These are phyloP conservation scores for Vachellia collinsii DNA, from an alignment of 306 rosid genomes.

Conservation along the genomic window DNA sequence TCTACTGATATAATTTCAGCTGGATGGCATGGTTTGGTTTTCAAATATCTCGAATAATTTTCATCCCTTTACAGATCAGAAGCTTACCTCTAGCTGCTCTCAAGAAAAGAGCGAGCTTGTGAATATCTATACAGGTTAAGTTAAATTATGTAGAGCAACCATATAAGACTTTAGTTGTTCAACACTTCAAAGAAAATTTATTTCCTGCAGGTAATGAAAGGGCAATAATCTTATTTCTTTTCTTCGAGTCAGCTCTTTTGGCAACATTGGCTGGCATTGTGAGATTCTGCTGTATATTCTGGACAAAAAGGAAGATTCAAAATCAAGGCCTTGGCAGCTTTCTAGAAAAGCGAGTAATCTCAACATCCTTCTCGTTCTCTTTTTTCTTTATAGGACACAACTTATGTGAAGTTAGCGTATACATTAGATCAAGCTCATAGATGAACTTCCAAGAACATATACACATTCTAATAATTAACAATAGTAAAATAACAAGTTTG, in stretches of 20 bases:
- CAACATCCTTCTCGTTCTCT: background rate
- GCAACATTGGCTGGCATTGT: slow-evolving; percentile 52
- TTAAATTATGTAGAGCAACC: slow-evolving; percentile 22
- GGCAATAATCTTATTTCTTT: slow-evolving; percentile 61
- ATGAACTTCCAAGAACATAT: too few relatives aligned
- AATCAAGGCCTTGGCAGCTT: slow-evolving; percentile 65
- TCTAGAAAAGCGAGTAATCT: slow-evolving; percentile 67
- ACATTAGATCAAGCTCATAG: too few relatives aligned
- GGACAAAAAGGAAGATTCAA: slow-evolving; percentile 74
- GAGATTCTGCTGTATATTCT: slow-evolving; percentile 71
- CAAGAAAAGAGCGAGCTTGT: slow-evolving; percentile 63
- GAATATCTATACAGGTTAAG: slow-evolving; percentile 68
- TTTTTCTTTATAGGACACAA: too few relatives aligned
- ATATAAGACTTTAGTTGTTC: background rate
- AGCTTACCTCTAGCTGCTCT: slow-evolving; percentile 72
- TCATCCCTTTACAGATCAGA: slow-evolving; percentile 52
- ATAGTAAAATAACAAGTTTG: too few relatives aligned
- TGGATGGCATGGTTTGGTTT: background rate
- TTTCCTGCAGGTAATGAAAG: slow-evolving; percentile 60
- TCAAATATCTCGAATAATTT: background rate
- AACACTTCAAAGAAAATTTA: background rate
- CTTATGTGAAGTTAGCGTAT: too few relatives aligned
- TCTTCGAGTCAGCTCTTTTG: slow-evolving; percentile 58
- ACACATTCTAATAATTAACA: too few relatives aligned
- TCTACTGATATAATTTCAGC: slow-evolving; percentile 9